Conservation (phyloP, 352 stramenopile species). For the Phytophthora sansomeana region DNA sequence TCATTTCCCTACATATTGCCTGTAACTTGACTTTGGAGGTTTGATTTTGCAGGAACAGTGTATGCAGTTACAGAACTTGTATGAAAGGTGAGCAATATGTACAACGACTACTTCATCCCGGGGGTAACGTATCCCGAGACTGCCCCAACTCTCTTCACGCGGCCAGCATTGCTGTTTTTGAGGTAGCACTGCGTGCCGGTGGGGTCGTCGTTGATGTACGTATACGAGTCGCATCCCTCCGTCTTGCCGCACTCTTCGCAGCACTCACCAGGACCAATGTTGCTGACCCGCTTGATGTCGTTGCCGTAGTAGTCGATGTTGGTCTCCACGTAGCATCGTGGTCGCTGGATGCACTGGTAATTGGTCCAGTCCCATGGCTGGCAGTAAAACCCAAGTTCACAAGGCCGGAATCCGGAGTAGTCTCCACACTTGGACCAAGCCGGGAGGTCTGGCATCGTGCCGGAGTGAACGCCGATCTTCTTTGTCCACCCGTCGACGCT, state of each 20-base stretch:
- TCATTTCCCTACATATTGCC: constrained; percentile 14
- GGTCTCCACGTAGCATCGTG: constrained; percentile 40
- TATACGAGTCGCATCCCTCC: constrained; percentile 46
- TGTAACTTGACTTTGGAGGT: neutral
- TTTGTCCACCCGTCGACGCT: constrained; percentile 30
- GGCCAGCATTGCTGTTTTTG: constrained; percentile 28
- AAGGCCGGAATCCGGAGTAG: constrained; percentile 19
- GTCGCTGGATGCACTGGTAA: constrained; percentile 43
- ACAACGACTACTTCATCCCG: constrained; percentile 14
- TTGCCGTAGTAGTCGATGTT: constrained; percentile 48
- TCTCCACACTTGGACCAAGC: constrained; percentile 29
- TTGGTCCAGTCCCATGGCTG: constrained; percentile 40
- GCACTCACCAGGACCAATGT: constrained; percentile 41
- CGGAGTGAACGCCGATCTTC: constrained; percentile 29
- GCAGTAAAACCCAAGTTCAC: constrained; percentile 30
- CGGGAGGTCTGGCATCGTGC: constrained; percentile 26
- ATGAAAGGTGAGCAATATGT: neutral
- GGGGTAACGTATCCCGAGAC: constrained; percentile 32
- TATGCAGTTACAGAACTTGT: neutral
- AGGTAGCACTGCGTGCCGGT: constrained; percentile 36
- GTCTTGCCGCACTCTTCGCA: constrained; percentile 54
- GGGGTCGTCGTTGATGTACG: constrained; percentile 48
- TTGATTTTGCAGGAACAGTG: neutral
- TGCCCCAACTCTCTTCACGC: constrained; percentile 29
- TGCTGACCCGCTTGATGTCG: constrained; percentile 38